Evolutionary conservation across 805 yeast genomes (phyloP).

Genomic region (Candida andamanensis): DNA sequence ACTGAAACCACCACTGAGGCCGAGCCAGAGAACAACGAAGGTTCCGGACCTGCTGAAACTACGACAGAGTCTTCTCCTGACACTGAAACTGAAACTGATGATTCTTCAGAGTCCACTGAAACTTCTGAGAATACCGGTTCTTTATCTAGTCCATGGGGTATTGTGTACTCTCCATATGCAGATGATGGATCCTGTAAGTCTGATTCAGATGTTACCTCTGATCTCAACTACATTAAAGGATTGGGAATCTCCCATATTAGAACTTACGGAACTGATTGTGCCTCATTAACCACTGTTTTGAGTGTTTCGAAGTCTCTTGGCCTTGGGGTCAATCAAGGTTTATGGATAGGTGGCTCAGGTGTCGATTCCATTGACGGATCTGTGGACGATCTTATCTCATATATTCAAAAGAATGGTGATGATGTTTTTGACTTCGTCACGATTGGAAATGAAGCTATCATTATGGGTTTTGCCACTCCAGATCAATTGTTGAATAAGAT

Average conservation of each 20-base stretch:
- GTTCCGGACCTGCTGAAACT: conserved; percentile 12
- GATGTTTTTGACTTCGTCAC: conserved; percentile 70
- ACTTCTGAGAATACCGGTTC: conserved; percentile 12
- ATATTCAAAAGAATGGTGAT: conserved; percentile 55
- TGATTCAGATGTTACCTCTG: conserved; percentile 47
- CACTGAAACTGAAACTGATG: conserved; percentile 13
- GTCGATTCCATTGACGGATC: conserved; percentile 62
- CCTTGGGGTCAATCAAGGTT: conserved; percentile 75
- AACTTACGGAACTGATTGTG: conserved; percentile 85
- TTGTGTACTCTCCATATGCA: conserved; percentile 78
- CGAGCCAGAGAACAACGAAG: conserved; percentile 7
- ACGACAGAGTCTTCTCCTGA: conserved; percentile 22
- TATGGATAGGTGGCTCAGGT: conserved; percentile 69
- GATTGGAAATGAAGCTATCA: conserved; percentile 85
- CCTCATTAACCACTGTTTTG: conserved; percentile 56
- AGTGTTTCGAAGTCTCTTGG: conserved; percentile 59
- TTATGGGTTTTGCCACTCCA: conserved; percentile 55
- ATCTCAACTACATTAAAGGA: conserved; percentile 51
- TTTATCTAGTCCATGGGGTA: conserved; percentile 46
- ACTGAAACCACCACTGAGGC: conserved; percentile 14
- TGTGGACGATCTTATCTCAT: conserved; percentile 47
- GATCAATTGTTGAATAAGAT: conserved; percentile 63
- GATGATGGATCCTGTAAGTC: conserved; percentile 65
- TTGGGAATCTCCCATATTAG: conserved; percentile 66
- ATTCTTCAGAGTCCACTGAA: conserved; percentile 12